Conservation (phyloP, 352 stramenopile species). For the Peronosclerospora sorghi region DNA sequence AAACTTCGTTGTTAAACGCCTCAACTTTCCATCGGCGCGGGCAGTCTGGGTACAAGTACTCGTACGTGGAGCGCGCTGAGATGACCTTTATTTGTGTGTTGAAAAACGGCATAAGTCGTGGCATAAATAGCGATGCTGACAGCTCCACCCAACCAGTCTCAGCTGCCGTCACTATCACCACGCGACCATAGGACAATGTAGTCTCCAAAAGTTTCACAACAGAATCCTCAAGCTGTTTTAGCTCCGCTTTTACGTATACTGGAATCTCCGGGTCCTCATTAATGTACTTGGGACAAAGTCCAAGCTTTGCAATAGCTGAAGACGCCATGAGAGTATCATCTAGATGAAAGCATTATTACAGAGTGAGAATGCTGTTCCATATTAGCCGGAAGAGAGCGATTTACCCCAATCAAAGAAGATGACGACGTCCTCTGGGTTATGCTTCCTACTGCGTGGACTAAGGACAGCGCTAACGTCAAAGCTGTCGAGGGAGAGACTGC, state of each 20-base stretch:
- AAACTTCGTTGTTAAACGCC: slow-evolving; percentile 82
- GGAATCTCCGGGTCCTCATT: slow-evolving; percentile 76
- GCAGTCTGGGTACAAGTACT: slow-evolving; percentile 80
- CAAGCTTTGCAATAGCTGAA: slow-evolving; percentile 66
- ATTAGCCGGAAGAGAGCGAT: slow-evolving; percentile 3
- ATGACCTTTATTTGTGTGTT: slow-evolving; percentile 79
- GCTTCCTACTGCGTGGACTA: slow-evolving; percentile 24
- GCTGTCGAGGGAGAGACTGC: slow-evolving; percentile 38
- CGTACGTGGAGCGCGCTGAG: slow-evolving; percentile 85
- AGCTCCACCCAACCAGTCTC: slow-evolving; percentile 86
- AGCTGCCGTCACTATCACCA: slow-evolving; percentile 85
- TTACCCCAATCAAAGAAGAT: slow-evolving; percentile 85
- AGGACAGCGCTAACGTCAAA: slow-evolving; percentile 36
- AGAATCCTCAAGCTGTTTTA: slow-evolving; percentile 63
- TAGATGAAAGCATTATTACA: slow-evolving; percentile 11
- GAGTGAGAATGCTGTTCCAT: background rate
- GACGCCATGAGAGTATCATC: slow-evolving; percentile 79
- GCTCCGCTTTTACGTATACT: slow-evolving; percentile 50
- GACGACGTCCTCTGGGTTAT: slow-evolving; percentile 43
- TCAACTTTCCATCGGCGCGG: slow-evolving; percentile 83
- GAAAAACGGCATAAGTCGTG: slow-evolving; percentile 64
- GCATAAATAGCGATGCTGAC: slow-evolving; percentile 82
- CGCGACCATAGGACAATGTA: slow-evolving; percentile 58
- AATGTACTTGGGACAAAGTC: slow-evolving; percentile 76
- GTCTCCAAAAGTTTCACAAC: slow-evolving; percentile 68